Evolutionary conservation across 129 eudicot species (phyloP).

Genomic region (Silybum marianum): DNA sequence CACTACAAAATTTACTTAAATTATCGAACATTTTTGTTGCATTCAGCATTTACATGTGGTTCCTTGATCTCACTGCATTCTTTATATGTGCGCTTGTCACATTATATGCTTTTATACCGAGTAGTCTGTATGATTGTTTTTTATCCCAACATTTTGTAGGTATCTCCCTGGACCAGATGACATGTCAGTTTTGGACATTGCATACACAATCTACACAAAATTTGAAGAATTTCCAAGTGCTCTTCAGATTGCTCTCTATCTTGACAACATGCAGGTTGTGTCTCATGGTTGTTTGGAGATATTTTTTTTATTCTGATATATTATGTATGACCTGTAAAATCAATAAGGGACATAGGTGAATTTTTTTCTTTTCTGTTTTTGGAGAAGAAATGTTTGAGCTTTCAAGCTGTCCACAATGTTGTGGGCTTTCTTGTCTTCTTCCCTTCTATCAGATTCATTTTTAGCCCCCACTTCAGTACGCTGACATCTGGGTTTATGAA

Average conservation of each 20-base stretch:
- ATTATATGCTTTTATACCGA: neutral
- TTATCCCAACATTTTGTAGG: conserved; percentile 42
- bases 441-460: neutral
- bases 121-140: conserved; percentile 13
- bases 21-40: neutral
- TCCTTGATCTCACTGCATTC: neutral
- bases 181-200: conserved; percentile 80
- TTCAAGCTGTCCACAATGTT: neutral
- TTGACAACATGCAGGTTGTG: conserved; percentile 78
- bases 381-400: neutral
- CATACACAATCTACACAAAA: conserved; percentile 66
- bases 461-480: neutral
- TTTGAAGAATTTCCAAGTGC: conserved; percentile 79
- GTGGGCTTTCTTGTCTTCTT: neutral
- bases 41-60: neutral
- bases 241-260: conserved; percentile 85
- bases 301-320: neutral
- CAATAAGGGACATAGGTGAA: neutral
- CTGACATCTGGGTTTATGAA: neutral
- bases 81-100: neutral
- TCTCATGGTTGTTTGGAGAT: neutral
- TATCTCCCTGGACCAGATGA: conserved; percentile 98
- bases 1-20: neutral
- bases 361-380: neutral
- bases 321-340: conserved; percentile 4